phyloP scores from a whole-genome alignment of 352 stramenopile species.

The Pythium phragmiticola region DNA sequence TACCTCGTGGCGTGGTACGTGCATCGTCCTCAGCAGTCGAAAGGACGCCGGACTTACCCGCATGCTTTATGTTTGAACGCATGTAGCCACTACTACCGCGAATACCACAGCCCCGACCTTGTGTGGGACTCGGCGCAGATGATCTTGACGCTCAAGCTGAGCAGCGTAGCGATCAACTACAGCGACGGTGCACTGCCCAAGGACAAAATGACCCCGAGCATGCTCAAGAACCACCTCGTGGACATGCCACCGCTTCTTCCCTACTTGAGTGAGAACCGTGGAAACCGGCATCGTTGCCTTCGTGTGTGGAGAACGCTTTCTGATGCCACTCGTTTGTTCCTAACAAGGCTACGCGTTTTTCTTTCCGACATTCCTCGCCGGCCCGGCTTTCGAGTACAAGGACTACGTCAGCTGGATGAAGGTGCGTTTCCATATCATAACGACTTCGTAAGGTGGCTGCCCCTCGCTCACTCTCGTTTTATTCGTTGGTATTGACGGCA shows the following conservation, averaged over 20 bases:
- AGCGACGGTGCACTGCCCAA: constrained; percentile 65
- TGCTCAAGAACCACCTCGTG: constrained; percentile 72
- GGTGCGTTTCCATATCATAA: constrained; percentile 22
- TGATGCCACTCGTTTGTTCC: neutral
- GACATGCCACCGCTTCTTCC: constrained; percentile 60
- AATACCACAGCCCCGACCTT: constrained; percentile 77
- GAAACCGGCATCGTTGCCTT: neutral
- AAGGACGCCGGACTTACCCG: neutral
- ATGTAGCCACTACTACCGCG: constrained; percentile 75
- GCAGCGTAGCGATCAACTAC: constrained; percentile 80
- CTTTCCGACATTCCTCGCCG: constrained; percentile 85
- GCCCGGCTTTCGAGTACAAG: constrained; percentile 83
- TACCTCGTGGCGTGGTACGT: constrained; percentile 69
- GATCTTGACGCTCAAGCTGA: constrained; percentile 85
- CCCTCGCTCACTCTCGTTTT: neutral
- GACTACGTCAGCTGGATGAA: constrained; percentile 84
- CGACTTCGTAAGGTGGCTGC: neutral
- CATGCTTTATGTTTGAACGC: neutral
- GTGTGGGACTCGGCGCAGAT: constrained; percentile 87
- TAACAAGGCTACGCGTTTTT: constrained; percentile 81
- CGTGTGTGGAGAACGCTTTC: neutral
- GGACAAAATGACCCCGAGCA: constrained; percentile 72
- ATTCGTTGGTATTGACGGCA: constrained; percentile 10
- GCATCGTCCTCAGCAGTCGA: neutral
- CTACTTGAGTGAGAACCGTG: constrained; percentile 57